A percentile compares a stretch with the other conserved stretches of the same genome.
phyloP scores from a whole-genome alignment of 805 yeast species.

The Myxozyma udenii region DNA sequence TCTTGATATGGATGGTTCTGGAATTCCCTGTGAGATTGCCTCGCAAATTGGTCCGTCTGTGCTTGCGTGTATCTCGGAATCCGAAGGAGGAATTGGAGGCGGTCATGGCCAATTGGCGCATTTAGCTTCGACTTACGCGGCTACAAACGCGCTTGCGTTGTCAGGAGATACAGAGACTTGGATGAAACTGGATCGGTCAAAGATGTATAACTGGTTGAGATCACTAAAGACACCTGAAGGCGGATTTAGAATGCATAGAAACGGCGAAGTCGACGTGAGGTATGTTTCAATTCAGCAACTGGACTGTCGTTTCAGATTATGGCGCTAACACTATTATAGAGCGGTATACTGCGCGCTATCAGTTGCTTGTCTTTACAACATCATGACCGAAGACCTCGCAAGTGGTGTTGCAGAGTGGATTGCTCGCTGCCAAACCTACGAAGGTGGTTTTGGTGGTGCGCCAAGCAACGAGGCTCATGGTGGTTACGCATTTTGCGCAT shows the following conservation, averaged over 20 bases:
- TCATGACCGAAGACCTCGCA: slow-evolving; percentile 59
- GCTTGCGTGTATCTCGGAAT: slow-evolving; percentile 34
- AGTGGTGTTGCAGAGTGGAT: slow-evolving; percentile 60
- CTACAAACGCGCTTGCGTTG: slow-evolving; percentile 55
- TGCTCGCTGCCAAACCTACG: slow-evolving; percentile 74
- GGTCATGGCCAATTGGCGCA: slow-evolving; percentile 82
- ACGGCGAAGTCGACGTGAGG: slow-evolving; percentile 72
- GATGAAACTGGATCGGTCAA: slow-evolving; percentile 45
- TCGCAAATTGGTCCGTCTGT: slow-evolving; percentile 35
- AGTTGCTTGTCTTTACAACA: slow-evolving; percentile 61
- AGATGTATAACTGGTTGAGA: slow-evolving; percentile 63
- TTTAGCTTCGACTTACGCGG: slow-evolving; percentile 80
- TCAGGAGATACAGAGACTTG: slow-evolving; percentile 45
- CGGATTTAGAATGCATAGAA: slow-evolving; percentile 66
- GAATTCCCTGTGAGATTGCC: slow-evolving; percentile 19
- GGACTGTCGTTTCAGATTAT: background rate
- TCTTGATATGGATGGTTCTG: slow-evolving; percentile 30
- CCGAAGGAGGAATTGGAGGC: slow-evolving; percentile 76
- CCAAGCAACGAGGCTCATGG: slow-evolving; percentile 94
- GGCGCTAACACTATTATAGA: slow-evolving; percentile 45
- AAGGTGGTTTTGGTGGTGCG: slow-evolving; percentile 90
- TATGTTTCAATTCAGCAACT: background rate
- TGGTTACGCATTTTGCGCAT: slow-evolving; percentile 90
- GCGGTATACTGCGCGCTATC: slow-evolving; percentile 85
- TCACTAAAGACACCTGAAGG: slow-evolving; percentile 66